phyloP scores from a whole-genome alignment of 2,329 filamentous ascomycete genomes.

The Berkeleyomyces rouxiae region DNA sequence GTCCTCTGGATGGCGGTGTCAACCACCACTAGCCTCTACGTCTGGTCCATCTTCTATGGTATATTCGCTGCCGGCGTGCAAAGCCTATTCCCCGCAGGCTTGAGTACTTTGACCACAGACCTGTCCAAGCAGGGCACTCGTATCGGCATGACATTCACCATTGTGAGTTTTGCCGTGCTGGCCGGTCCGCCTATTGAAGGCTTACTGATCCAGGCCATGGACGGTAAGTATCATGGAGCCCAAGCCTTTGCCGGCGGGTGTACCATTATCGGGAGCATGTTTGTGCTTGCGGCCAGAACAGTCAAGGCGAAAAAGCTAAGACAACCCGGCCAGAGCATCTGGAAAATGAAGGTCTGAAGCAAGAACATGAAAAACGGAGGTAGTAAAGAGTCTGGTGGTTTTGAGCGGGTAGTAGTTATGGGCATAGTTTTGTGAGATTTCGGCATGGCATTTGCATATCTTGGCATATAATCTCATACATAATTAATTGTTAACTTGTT shows the following conservation, averaged over 20 bases:
- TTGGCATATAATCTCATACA: too few species aligned
- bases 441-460: not conserved
- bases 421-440: not conserved
- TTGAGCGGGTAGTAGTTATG: too few species aligned
- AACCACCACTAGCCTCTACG: conserved; percentile 35
- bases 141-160: conserved; percentile 42
- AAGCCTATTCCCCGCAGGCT: conserved; percentile 43
- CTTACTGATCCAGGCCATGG: conserved; percentile 28
- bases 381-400: not conserved
- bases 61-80: conserved; percentile 47
- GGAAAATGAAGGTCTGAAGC: conserved; percentile 6
- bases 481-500: too few species aligned
- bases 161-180: conserved; percentile 36
- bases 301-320: conserved; percentile 1
- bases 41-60: conserved; percentile 47
- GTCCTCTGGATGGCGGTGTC: conserved; percentile 44
- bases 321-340: conserved; percentile 7
- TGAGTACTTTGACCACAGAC: conserved; percentile 32
- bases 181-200: conserved; percentile 36
- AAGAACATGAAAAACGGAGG: not conserved
- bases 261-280: conserved; percentile 4
- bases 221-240: conserved; percentile 29
- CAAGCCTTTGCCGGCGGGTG: conserved; percentile 30
- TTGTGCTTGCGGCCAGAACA: conserved; percentile 4
- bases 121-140: conserved; percentile 34